A percentile compares a stretch with the other conserved stretches of the same genome.
Conservation (phyloP, 1,284 basidiomycete species). For the Boletus smithii region DNA sequence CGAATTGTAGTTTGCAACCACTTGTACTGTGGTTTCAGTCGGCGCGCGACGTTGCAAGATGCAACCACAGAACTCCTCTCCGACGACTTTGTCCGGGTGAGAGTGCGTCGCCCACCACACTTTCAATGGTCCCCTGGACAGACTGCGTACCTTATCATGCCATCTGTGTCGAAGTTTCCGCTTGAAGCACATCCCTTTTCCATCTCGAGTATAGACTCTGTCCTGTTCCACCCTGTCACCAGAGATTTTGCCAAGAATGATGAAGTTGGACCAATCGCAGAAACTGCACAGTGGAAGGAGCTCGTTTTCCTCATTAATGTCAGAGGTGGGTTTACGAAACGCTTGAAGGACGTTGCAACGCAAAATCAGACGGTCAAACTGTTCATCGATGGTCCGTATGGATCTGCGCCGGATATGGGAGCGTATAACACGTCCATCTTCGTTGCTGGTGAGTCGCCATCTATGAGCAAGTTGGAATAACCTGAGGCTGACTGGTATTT, state of each 20-base stretch:
- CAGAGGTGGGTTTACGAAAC: slow-evolving; percentile 41
- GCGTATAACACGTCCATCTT: slow-evolving; percentile 38
- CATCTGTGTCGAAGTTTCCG: slow-evolving; percentile 40
- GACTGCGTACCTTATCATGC: slow-evolving; percentile 46
- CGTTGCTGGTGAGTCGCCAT: slow-evolving; percentile 33
- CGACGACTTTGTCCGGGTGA: slow-evolving; percentile 26
- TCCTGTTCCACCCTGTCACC: slow-evolving; percentile 7
- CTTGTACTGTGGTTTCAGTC: slow-evolving; percentile 24
- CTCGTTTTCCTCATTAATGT: slow-evolving; percentile 52
- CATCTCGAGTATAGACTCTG: slow-evolving; percentile 44
- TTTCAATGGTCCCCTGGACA: slow-evolving; percentile 46
- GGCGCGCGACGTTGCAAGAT: slow-evolving; percentile 19
- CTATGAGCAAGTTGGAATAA: background rate
- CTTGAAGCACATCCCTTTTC: slow-evolving; percentile 57
- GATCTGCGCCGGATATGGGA: slow-evolving; percentile 35
- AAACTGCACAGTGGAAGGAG: slow-evolving; percentile 35
- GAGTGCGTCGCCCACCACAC: slow-evolving; percentile 23
- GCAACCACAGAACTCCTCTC: slow-evolving; percentile 26
- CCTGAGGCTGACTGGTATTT: background rate
- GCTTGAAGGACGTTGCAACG: slow-evolving; percentile 30
- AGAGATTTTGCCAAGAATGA: background rate
- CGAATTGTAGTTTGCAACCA: slow-evolving; percentile 53
- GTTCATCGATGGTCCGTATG: slow-evolving; percentile 46
- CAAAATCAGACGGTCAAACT: slow-evolving; percentile 28
- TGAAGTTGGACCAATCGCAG: background rate